Evolutionary conservation across 768 basidiomycete genomes (phyloP), one percentile per base, ranked within the genome.

Genomic region (Tulasnella sp.): DNA sequence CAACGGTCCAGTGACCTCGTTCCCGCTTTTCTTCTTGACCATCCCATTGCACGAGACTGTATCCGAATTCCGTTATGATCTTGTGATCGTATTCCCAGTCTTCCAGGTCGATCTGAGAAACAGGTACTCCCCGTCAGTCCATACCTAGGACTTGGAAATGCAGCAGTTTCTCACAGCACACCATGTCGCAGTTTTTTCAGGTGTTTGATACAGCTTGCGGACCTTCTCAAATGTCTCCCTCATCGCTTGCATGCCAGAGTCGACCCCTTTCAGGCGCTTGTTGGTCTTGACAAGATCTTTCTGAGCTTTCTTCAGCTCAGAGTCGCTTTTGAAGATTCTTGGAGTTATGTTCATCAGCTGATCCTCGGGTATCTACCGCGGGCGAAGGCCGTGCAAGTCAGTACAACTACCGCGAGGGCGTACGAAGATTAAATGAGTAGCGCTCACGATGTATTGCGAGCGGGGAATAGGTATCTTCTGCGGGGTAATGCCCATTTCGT

Each of bases 51-150:
- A 91, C 81, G 11, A 85, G 82, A 81, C 90, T 89, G 87, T 89
- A 95, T n/a, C 95, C 95, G 81, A 93, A 91, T 82, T 96, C 95
- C 35, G 92, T 94, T 80, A 95, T 86, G 29, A 91, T 79, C 0
- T 85, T 88, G 81, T 93, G 92, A 61, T 93, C 92, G 57, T 84
- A 83, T 82, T 96, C 94, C 93, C 93, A 95, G 23, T 88, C 89
- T 84, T 95, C 94, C 80, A 95, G 91, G 83, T 95, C 94, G 73
- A 77, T 77, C 76, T 77, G 16, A 32, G 18, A 35, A 71, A 15
- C 6, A 39, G 44, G 2, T 13, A 35, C 10, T n/a, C n/a, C 23
- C 37, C 44, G 10, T 35, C 39, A 42, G 67, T 16, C 18, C 32
- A 35, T 20, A 26, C 18, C 48, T 20, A 74, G 42, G 16, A 23